A percentile compares a stretch with the other conserved stretches of the same genome.
Evolutionary conservation across 2,329 filamentous ascomycete genomes (phyloP).

Genomic region (Colletotrichum truncatum): DNA sequence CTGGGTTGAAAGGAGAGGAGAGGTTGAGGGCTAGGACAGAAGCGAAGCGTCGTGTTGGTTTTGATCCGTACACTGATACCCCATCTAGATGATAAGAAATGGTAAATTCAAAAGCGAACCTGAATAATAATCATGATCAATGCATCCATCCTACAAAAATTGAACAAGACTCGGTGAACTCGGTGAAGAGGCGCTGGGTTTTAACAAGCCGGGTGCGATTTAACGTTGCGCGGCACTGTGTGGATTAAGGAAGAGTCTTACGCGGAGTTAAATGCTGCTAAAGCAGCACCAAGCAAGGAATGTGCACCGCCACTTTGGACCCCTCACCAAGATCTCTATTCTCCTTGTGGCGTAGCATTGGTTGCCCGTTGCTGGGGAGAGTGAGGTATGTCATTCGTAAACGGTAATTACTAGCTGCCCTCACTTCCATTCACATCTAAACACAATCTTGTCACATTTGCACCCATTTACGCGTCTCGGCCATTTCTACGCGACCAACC

Average conservation of each 20-base stretch:
- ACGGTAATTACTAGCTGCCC: not conserved
- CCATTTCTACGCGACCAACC: not conserved
- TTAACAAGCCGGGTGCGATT: no score
- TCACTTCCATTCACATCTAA: not conserved
- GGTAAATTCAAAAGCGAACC: not conserved
- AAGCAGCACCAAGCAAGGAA: not conserved
- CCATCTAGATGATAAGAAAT: slow-evolving; percentile 23
- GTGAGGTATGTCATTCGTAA: slow-evolving; percentile 27
- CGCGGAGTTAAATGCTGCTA: not conserved
- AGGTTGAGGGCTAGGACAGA: slow-evolving; percentile 54
- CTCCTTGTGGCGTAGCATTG: slow-evolving; percentile 7
- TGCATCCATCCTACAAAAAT: no score
- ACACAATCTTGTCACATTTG: not conserved
- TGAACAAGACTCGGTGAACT: not conserved
- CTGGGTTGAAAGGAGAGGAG: slow-evolving; percentile 56
- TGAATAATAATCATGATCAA: not conserved
- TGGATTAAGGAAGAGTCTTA: not conserved
- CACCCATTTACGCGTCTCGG: not conserved
- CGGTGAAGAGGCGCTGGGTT: no score
- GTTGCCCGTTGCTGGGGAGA: slow-evolving; percentile 23
- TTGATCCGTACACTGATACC: slow-evolving; percentile 64
- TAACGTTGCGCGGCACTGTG: not conserved
- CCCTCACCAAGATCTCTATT: not conserved
- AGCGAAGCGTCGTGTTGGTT: slow-evolving; percentile 60
- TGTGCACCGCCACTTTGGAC: not conserved